phyloP scores from a whole-genome alignment of 257 asterid species.

The Paraleonurus japonicus region DNA sequence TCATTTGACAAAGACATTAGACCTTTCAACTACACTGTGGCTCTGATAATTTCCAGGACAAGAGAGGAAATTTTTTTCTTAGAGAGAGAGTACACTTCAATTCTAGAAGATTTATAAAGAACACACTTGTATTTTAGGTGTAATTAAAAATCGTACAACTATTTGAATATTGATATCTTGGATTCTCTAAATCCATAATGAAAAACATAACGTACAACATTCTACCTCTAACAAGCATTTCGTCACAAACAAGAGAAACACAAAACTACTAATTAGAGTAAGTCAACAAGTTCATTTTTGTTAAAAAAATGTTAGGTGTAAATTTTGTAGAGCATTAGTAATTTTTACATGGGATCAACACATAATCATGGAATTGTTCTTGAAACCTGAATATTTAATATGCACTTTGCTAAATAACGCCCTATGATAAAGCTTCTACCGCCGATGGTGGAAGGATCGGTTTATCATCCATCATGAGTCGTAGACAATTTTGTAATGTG shows the following conservation, averaged over 20 bases:
- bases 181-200: neutral
- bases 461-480: too few relatives aligned
- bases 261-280: too few relatives aligned
- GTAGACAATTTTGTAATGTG: too few relatives aligned
- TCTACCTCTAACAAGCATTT: neutral
- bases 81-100: neutral
- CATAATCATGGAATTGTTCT: too few relatives aligned
- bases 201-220: neutral
- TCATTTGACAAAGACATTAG: conserved; percentile 33
- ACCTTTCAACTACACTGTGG: conserved; percentile 16
- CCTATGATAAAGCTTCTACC: too few relatives aligned
- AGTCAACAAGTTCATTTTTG: too few relatives aligned
- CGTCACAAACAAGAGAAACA: neutral
- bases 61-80: neutral
- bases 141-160: neutral
- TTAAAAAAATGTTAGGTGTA: too few relatives aligned
- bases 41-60: conserved; percentile 9
- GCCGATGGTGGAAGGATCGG: too few relatives aligned
- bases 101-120: neutral
- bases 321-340: too few relatives aligned
- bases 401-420: too few relatives aligned
- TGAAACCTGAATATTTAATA: too few relatives aligned
- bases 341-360: too few relatives aligned
- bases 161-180: neutral
- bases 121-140: neutral